These are phyloP conservation scores for Aspergillus luchuensis DNA, from an alignment of 2,329 filamentous ascomycete species.

Conservation along the genomic window DNA sequence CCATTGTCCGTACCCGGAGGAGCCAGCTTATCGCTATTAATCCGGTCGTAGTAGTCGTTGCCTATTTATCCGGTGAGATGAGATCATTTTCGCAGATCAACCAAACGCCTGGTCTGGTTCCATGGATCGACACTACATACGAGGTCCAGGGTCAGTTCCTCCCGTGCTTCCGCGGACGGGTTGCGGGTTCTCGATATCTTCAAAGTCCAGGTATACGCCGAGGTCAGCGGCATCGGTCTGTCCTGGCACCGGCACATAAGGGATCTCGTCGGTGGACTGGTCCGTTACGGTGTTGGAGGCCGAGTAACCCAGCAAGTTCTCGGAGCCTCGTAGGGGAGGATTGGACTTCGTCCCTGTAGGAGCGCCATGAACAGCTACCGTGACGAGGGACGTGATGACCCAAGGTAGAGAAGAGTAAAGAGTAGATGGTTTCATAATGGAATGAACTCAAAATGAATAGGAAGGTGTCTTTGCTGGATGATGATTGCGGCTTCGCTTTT, in stretches of 20 bases:
- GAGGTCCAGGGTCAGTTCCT: constrained; percentile 56
- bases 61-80: constrained; percentile 25
- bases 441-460: not conserved
- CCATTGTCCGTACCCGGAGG: constrained; percentile 56
- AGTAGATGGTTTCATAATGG: constrained; percentile 16
- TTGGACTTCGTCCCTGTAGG: constrained; percentile 16
- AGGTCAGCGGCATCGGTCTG: constrained; percentile 55
- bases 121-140: constrained; percentile 28
- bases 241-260: constrained; percentile 50
- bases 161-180: constrained; percentile 57
- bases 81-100: not conserved
- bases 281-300: constrained; percentile 38
- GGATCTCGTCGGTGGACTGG: constrained; percentile 39
- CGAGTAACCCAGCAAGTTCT: constrained; percentile 44
- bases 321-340: constrained; percentile 32
- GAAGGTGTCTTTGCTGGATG: not conserved
- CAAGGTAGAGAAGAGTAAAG: constrained; percentile 9
- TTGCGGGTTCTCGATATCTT: constrained; percentile 54
- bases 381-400: not conserved
- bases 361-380: constrained; percentile 19
- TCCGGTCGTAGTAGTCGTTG: constrained; percentile 54
- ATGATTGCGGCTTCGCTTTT: too few relatives aligned
- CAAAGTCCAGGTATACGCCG: constrained; percentile 58
- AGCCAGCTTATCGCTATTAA: constrained; percentile 58
- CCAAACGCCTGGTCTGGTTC: not conserved